phyloP scores from a whole-genome alignment of 2,329 filamentous ascomycete species.

The Neofusicoccum parvum region DNA sequence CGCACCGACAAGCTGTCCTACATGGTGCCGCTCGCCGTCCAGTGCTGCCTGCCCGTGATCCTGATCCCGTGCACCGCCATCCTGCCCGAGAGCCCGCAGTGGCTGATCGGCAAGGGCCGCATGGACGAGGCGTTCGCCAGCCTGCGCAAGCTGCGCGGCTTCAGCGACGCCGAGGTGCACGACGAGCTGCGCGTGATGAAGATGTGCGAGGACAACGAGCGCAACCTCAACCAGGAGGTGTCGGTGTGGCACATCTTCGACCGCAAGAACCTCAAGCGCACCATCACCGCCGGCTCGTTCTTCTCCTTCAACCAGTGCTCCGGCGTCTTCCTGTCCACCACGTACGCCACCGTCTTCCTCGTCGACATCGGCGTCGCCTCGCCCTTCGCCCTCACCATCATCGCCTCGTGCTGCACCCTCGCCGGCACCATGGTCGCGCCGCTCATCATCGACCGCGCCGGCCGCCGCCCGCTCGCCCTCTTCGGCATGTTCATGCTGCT shows the following conservation, averaged over 20 bases:
- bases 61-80: conserved; percentile 33
- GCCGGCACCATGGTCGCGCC: conserved; percentile 60
- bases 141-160: conserved; percentile 34
- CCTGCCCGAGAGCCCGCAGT: conserved; percentile 62
- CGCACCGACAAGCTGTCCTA: conserved; percentile 64
- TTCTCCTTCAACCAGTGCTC: conserved; percentile 19
- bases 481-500: conserved; percentile 37
- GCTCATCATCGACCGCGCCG: conserved; percentile 65
- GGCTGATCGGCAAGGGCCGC: conserved; percentile 59
- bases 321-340: conserved; percentile 44
- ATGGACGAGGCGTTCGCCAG: conserved; percentile 31
- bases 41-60: conserved; percentile 36
- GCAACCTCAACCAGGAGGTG: conserved; percentile 28
- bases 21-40: conserved; percentile 41
- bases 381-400: conserved; percentile 62
- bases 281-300: conserved; percentile 40
- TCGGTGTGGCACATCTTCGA: conserved; percentile 42
- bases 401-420: conserved; percentile 51
- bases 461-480: conserved; percentile 55
- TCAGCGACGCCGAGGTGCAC: conserved; percentile 33
- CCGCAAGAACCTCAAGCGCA: conserved; percentile 37
- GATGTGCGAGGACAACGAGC: conserved; percentile 31
- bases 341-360: conserved; percentile 67
- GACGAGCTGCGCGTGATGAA: conserved; percentile 37
- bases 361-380: conserved; percentile 79